Evolutionary conservation across 257 asterid genomes (phyloP).

Genomic region (Marsdenia floribunda): DNA sequence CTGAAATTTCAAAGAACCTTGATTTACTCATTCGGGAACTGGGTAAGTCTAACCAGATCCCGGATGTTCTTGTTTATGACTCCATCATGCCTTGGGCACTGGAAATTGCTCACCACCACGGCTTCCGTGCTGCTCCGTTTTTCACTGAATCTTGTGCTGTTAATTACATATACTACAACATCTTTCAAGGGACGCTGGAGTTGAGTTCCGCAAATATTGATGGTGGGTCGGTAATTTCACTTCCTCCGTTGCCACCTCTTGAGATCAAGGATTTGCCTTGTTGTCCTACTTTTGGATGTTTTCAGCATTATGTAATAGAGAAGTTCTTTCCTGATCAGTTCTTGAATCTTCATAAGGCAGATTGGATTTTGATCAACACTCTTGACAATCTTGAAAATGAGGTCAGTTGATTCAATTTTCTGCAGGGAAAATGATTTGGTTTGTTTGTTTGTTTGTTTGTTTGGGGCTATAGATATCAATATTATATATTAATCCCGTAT

Average conservation of each 20-base stretch:
- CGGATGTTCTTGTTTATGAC: slow-evolving; percentile 25
- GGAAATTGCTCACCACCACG: slow-evolving; percentile 28
- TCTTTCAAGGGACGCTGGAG: slow-evolving; percentile 23
- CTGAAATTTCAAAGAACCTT: neutral
- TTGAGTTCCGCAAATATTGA: slow-evolving; percentile 6
- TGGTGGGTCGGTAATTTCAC: slow-evolving; percentile 10
- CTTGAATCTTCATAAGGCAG: slow-evolving; percentile 28
- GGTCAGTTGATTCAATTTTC: slow-evolving; percentile 11
- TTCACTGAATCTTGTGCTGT: slow-evolving; percentile 38
- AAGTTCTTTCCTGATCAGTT: slow-evolving; percentile 22
- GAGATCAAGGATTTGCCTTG: slow-evolving; percentile 37
- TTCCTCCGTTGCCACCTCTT: slow-evolving; percentile 39
- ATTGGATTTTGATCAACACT: slow-evolving; percentile 46
- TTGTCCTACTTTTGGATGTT: slow-evolving; percentile 10
- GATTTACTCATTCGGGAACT: neutral
- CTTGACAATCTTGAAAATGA: slow-evolving; percentile 30
- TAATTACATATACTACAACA: slow-evolving; percentile 28
- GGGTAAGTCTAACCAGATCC: neutral
- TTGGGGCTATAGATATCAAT: too few species aligned
- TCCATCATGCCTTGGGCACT: slow-evolving; percentile 30
- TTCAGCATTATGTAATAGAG: slow-evolving; percentile 9
- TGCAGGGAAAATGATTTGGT: too few species aligned
- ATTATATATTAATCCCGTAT: too few species aligned
- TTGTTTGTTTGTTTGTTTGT: too few species aligned
- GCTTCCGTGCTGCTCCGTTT: slow-evolving; percentile 30